Evolutionary conservation across 139 green algal genomes (phyloP).

Genomic region (Tetraselmis chui): DNA sequence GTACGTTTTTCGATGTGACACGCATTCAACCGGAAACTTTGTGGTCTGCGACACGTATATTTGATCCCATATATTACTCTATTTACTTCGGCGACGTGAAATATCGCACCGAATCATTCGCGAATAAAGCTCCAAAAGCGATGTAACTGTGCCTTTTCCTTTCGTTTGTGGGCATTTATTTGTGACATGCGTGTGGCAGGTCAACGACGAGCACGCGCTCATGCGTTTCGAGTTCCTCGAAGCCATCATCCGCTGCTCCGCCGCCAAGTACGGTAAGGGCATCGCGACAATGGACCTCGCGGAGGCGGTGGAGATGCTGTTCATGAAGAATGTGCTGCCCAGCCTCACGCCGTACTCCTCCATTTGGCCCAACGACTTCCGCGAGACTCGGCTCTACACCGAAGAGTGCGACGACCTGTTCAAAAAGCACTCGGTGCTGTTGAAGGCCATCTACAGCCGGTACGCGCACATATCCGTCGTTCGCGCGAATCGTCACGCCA

Average conservation of each 20-base stretch:
- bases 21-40: too few relatives aligned
- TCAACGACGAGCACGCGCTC: conserved; percentile 60
- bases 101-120: too few relatives aligned
- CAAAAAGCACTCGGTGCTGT: conserved; percentile 31
- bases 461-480: background rate
- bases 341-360: conserved; percentile 30
- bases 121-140: too few relatives aligned
- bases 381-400: conserved; percentile 51
- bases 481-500: too few relatives aligned
- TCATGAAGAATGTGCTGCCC: conserved; percentile 48
- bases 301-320: conserved; percentile 46
- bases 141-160: too few relatives aligned
- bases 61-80: too few relatives aligned
- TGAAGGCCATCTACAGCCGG: conserved; percentile 54
- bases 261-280: conserved; percentile 71
- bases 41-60: too few relatives aligned
- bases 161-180: too few relatives aligned
- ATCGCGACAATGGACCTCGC: conserved; percentile 44
- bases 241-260: conserved; percentile 45
- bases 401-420: conserved; percentile 50
- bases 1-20: too few relatives aligned
- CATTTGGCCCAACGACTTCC: conserved; percentile 52
- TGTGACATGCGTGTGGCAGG: too few relatives aligned
- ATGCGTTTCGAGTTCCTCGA: conserved; percentile 73
- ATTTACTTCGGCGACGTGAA: too few relatives aligned